Conservation (phyloP, 2,329 filamentous ascomycete species). For the Pestalotiopsis fici region DNA sequence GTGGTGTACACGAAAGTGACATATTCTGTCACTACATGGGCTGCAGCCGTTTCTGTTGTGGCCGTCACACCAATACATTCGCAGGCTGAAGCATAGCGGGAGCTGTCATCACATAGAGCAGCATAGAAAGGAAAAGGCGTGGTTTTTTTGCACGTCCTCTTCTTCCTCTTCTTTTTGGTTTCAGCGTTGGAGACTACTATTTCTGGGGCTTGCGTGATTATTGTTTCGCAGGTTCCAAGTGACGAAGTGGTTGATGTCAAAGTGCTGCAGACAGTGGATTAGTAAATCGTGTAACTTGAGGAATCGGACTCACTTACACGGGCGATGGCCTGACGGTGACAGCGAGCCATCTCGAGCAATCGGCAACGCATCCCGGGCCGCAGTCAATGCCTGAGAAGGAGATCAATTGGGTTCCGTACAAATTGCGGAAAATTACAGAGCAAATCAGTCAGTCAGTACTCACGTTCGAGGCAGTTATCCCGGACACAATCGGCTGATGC, state of each 20-base stretch:
- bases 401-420: background rate
- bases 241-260: background rate
- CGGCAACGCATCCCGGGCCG: background rate
- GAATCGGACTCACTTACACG: background rate
- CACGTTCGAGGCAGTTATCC: background rate
- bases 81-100: background rate
- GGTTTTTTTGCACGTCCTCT: background rate
- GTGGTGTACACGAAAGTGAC: background rate
- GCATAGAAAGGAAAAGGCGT: background rate
- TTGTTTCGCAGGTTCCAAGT: background rate
- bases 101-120: background rate
- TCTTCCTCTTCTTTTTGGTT: background rate
- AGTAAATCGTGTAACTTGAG: background rate
- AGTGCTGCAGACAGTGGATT: background rate
- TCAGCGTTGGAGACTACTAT: background rate
- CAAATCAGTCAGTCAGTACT: background rate
- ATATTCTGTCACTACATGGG: background rate
- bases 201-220: background rate
- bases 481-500: background rate
- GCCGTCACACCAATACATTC: background rate
- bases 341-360: background rate
- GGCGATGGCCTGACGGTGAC: background rate
- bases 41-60: background rate
- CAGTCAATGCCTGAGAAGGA: background rate
- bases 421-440: background rate